Evolutionary conservation across 179 eudicot species (phyloP).

Genomic region (Drosera spatulata): DNA sequence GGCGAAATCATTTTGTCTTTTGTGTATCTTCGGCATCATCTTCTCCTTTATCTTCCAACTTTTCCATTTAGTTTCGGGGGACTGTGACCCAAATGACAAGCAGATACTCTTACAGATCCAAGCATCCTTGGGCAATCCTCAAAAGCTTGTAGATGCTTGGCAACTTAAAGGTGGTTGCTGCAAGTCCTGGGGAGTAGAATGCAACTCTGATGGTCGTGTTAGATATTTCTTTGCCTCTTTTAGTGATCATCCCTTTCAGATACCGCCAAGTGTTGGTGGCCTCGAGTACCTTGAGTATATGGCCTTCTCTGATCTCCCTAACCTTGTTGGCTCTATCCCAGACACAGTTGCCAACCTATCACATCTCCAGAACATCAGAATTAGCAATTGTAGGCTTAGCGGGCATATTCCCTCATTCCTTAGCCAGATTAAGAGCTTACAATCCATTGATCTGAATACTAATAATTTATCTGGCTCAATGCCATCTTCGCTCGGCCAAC

Average conservation of each 20-base stretch:
- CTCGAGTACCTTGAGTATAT: conserved; percentile 17
- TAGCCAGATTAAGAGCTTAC: conserved; percentile 12
- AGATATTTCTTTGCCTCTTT: conserved; percentile 6
- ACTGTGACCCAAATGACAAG: too few species aligned
- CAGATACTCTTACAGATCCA: too few species aligned
- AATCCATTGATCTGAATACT: conserved; percentile 13
- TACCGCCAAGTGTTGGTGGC: conserved; percentile 17
- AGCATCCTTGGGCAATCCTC: conserved; percentile 17
- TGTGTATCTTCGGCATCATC: too few species aligned
- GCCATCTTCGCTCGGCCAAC: conserved; percentile 18
- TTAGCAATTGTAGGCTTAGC: conserved; percentile 9
- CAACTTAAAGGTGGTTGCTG: conserved; percentile 28
- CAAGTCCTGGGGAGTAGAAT: conserved; percentile 13
- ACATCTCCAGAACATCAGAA: conserved; percentile 4
- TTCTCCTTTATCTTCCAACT: too few species aligned
- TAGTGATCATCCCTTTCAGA: conserved; percentile 9
- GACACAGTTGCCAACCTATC: conserved; percentile 6
- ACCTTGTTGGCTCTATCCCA: conserved; percentile 16
- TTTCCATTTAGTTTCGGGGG: too few species aligned
- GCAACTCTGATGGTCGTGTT: conserved; percentile 16
- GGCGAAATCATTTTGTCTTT: too few species aligned
- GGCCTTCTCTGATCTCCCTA: conserved; percentile 4
- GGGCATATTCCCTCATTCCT: conserved; percentile 28
- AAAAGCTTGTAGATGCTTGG: conserved; percentile 21
- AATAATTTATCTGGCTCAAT: conserved; percentile 28